phyloP scores from a whole-genome alignment of 2,329 filamentous ascomycete genomes.

The Colletotrichum higginsianum region DNA sequence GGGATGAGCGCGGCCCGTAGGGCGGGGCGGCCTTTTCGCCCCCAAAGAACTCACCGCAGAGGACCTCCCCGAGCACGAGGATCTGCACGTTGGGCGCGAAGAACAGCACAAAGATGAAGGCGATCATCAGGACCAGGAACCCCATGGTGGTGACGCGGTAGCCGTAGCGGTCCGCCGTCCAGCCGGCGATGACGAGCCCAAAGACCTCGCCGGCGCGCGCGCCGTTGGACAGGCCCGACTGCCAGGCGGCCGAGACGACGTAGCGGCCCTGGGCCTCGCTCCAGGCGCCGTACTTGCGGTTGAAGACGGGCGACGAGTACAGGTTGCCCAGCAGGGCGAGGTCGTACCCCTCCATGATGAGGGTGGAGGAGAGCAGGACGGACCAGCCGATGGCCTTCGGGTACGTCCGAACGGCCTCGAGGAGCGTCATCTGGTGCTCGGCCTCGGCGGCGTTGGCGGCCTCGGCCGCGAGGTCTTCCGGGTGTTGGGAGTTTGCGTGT shows the following conservation, averaged over 20 bases:
- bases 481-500: slow-evolving; percentile 18
- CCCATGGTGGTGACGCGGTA: slow-evolving; percentile 66
- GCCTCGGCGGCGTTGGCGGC: slow-evolving; percentile 58
- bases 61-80: slow-evolving; percentile 64
- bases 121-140: slow-evolving; percentile 61
- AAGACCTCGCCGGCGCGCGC: slow-evolving; percentile 68
- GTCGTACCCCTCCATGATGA: slow-evolving; percentile 69
- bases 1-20: slow-evolving; percentile 1
- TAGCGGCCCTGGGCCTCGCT: slow-evolving; percentile 55
- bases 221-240: slow-evolving; percentile 69
- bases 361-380: slow-evolving; percentile 59
- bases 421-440: slow-evolving; percentile 59
- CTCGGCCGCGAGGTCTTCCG: slow-evolving; percentile 51
- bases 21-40: too few species aligned
- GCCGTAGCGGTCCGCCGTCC: slow-evolving; percentile 64
- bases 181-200: slow-evolving; percentile 69
- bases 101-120: slow-evolving; percentile 68
- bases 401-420: slow-evolving; percentile 58
- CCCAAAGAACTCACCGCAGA: slow-evolving; percentile 51
- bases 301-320: slow-evolving; percentile 63
- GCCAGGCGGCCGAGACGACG: slow-evolving; percentile 69
- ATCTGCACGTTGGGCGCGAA: slow-evolving; percentile 64
- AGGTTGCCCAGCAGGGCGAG: slow-evolving; percentile 64
- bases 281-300: slow-evolving; percentile 61
- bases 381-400: slow-evolving; percentile 66